These are phyloP conservation scores for Cordyceps cicadae DNA, from an alignment of 2,329 filamentous ascomycete species.

Conservation along the genomic window DNA sequence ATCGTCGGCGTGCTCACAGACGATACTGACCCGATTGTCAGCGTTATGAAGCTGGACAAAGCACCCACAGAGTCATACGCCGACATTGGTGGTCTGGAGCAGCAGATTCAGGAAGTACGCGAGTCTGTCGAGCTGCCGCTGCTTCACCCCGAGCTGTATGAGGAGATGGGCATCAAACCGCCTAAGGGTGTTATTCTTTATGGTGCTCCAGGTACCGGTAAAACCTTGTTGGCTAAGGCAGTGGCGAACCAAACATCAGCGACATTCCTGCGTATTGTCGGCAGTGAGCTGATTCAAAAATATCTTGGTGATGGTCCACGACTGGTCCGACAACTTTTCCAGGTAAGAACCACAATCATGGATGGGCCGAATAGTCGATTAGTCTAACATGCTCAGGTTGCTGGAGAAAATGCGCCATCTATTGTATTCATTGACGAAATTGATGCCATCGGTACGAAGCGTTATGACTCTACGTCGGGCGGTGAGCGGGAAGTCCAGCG, in stretches of 20 bases:
- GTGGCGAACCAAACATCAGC: slow-evolving; percentile 99
- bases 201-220: slow-evolving; percentile 92
- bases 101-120: slow-evolving; percentile 93
- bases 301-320: slow-evolving; percentile 94
- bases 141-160: slow-evolving; percentile 92
- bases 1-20: slow-evolving; percentile 96
- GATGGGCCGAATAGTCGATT: no score
- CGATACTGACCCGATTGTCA: slow-evolving; percentile 89
- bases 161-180: slow-evolving; percentile 99
- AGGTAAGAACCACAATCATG: slow-evolving; percentile 38
- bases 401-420: slow-evolving; percentile 88
- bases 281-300: slow-evolving; percentile 96
- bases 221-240: slow-evolving; percentile 90
- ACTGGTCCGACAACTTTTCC: slow-evolving; percentile 91
- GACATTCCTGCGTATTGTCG: slow-evolving; percentile 94
- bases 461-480: slow-evolving; percentile 94
- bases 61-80: slow-evolving; percentile 97
- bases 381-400: slow-evolving; percentile 48
- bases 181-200: slow-evolving; percentile 99
- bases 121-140: slow-evolving; percentile 95
- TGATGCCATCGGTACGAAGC: slow-evolving; percentile 96
- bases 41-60: slow-evolving; percentile 99
- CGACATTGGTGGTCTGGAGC: slow-evolving; percentile 92
- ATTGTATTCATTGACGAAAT: slow-evolving; percentile 99
- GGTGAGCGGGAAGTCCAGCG: slow-evolving; percentile 96